A percentile compares a stretch with the other conserved stretches of the same genome.
Evolutionary conservation across 345 rosid species (phyloP).

Genomic region (Sonneratia alba): DNA sequence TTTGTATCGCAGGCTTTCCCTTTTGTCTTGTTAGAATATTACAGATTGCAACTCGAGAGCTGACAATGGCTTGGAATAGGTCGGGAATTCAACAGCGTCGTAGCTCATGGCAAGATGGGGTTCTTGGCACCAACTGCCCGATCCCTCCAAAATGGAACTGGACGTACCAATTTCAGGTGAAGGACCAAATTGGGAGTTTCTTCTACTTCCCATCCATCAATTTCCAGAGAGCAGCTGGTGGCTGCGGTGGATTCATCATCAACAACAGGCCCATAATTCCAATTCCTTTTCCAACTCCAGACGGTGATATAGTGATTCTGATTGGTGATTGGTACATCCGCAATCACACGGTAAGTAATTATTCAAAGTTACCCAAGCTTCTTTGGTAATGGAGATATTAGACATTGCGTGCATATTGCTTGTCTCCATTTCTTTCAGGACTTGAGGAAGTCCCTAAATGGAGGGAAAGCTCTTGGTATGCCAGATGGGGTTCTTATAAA

Average conservation of each 20-base stretch:
- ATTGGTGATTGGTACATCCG: slow-evolving; percentile 96
- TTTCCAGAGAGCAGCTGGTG: slow-evolving; percentile 93
- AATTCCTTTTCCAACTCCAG: slow-evolving; percentile 73
- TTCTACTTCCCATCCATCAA: slow-evolving; percentile 95
- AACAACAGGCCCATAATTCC: slow-evolving; percentile 73
- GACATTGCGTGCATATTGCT: not conserved
- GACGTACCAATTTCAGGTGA: slow-evolving; percentile 98
- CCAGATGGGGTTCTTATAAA: slow-evolving; percentile 95
- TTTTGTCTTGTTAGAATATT: not conserved
- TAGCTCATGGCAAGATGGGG: slow-evolving; percentile 98
- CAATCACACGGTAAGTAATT: slow-evolving; percentile 78
- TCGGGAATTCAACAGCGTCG: slow-evolving; percentile 89
- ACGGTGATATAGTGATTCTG: slow-evolving; percentile 67
- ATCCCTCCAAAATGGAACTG: slow-evolving; percentile 99
- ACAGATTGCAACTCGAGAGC: not conserved
- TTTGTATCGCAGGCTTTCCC: not conserved
- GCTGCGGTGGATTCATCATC: slow-evolving; percentile 74
- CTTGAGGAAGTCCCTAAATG: slow-evolving; percentile 85
- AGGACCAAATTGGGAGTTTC: slow-evolving; percentile 98
- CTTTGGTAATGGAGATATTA: not conserved
- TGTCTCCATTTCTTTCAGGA: slow-evolving; percentile 35
- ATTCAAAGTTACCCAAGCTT: not conserved
- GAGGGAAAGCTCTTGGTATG: slow-evolving; percentile 85
- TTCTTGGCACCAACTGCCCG: slow-evolving; percentile 89
- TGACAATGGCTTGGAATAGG: slow-evolving; percentile 25